Evolutionary conservation across 306 rosid genomes (phyloP), one percentile per base, ranked within the genome.

Genomic region (Rosa rugosa): DNA sequence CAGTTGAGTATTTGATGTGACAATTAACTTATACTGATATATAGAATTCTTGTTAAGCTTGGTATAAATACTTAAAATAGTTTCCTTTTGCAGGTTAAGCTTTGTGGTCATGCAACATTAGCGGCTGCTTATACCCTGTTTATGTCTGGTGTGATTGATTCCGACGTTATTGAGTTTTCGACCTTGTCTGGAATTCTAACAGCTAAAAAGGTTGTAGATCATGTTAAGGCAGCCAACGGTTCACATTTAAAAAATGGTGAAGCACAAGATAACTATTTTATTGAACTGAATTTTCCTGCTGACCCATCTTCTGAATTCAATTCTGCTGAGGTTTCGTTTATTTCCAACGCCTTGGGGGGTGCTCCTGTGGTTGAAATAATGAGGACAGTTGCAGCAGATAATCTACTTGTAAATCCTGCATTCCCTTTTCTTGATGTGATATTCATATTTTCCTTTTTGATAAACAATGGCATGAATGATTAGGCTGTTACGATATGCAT

Each of bases 91-190:
- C 89, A 91, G 97, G 92, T 93, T 83, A 31, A 87, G 27, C 92
- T 94, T 72, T 94, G 99, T 76, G 98, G 97, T 46, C 97, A 91
- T 82, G 97, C 92, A 57, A 94, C 98, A 80, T 38, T 91, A 75
- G 98, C 98, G 1, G 89, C 97, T 66, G 83, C 97, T 7, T 89
- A 92, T 75, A 51, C 71, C 5, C 79, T 94, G 44, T 88, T 89
- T 72, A 72, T 88, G 53, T 79, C 85, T 72, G 89, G 90, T 72
- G 75, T 83, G 46, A 87, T 82, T 59, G 80, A 85, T 36, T 74
- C 82, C 42, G 23, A 80, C 68, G 11, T 84, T 18, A 67, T 92
- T 59, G 93, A 91, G 79, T 94, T 91, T 81, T 80, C 54, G 51
- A 89, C 98, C 2, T 82, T 86, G 18, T 91, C 95, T 49, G 97